Evolutionary conservation across 202 grass and related monocot species (phyloP).

Genomic region (Zizania palustris): DNA sequence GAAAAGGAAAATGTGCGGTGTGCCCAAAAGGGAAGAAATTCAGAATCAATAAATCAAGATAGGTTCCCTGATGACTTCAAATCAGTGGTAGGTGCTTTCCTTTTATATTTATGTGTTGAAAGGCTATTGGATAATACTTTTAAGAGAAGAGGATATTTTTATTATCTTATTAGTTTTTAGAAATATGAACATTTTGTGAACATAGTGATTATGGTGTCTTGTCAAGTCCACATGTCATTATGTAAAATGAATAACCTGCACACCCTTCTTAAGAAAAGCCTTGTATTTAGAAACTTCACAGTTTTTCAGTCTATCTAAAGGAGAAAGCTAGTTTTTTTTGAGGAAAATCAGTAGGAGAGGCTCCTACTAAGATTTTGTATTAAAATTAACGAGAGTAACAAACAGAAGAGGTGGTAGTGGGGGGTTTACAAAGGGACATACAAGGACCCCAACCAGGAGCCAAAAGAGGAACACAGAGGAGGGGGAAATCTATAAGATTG

Average conservation of each 20-base stretch:
- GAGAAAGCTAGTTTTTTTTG: too few relatives aligned
- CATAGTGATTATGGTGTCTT: not conserved
- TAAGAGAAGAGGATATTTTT: not conserved
- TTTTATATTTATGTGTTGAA: not conserved
- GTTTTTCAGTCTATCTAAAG: not conserved
- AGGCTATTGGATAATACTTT: not conserved
- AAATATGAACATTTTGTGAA: conserved; percentile 9
- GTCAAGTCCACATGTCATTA: conserved; percentile 8
- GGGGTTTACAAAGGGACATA: too few relatives aligned
- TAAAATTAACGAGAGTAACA: too few relatives aligned
- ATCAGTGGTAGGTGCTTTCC: conserved; percentile 41
- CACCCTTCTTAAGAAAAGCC: not conserved
- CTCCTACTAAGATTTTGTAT: too few relatives aligned
- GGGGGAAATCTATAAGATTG: too few relatives aligned
- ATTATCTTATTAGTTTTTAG: conserved; percentile 12
- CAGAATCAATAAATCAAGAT: conserved; percentile 34
- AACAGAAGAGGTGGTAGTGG: too few relatives aligned
- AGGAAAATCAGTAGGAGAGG: too few relatives aligned
- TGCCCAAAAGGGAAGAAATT: conserved; percentile 34
- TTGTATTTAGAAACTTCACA: not conserved
- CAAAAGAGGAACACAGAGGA: too few relatives aligned
- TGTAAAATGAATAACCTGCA: not conserved
- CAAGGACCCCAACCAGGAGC: too few relatives aligned
- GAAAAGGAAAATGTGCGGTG: conserved; percentile 47
- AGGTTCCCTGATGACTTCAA: conserved; percentile 29